These are phyloP conservation scores for Curvularia spicifera DNA, from an alignment of 2,329 filamentous ascomycete genomes.

Conservation along the genomic window DNA sequence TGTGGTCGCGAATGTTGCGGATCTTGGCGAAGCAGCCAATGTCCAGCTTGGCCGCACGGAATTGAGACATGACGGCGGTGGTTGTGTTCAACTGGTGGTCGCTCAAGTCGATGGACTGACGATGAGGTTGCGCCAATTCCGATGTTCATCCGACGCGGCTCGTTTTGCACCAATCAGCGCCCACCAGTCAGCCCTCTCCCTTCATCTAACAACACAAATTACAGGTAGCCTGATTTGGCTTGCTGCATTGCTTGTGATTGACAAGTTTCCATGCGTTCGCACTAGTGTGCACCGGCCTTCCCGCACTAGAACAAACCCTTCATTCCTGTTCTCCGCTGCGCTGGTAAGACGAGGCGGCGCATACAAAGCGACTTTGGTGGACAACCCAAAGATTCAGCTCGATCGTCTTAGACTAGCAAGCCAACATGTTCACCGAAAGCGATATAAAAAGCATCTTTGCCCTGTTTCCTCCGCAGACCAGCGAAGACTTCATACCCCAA, in stretches of 20 bases:
- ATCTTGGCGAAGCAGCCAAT: conserved; percentile 86
- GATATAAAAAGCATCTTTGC: conserved; percentile 40
- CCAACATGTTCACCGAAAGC: conserved; percentile 43
- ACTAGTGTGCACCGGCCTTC: neutral
- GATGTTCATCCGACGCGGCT: conserved; percentile 20
- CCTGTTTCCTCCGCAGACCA: conserved; percentile 30
- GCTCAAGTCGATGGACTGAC: conserved; percentile 5
- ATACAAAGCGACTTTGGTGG: neutral
- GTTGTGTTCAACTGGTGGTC: conserved; percentile 7
- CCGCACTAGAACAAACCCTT: neutral
- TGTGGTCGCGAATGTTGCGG: conserved; percentile 89
- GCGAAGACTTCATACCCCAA: conserved; percentile 16
- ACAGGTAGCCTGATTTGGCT: neutral
- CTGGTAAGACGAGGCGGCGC: neutral
- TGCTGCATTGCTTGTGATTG: neutral
- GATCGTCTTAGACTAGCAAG: neutral
- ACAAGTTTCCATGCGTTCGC: neutral
- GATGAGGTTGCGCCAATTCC: conserved; percentile 18
- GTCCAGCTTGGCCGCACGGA: conserved; percentile 88
- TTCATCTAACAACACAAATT: neutral
- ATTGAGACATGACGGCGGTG: conserved; percentile 65
- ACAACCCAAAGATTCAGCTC: neutral
- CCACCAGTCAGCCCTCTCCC: conserved; percentile 7
- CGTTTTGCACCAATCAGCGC: conserved; percentile 18
- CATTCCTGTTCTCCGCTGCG: neutral